phyloP scores from a whole-genome alignment of 1,284 basidiomycete genomes.

The Ganoderma lingzhi region DNA sequence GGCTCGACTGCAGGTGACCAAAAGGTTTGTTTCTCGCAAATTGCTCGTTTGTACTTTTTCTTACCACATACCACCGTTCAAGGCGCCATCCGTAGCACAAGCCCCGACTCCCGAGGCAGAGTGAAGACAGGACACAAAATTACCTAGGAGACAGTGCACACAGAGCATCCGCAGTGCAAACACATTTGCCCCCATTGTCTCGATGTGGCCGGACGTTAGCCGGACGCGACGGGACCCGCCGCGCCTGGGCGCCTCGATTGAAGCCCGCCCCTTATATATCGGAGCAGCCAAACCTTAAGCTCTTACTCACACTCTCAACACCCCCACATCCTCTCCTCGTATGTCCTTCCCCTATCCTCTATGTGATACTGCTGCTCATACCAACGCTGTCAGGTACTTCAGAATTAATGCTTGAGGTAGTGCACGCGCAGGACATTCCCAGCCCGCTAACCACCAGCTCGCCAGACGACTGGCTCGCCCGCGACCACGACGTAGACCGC shows the following conservation, averaged over 20 bases:
- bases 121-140: neutral
- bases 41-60: neutral
- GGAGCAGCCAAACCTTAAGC: neutral
- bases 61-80: neutral
- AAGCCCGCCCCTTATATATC: conserved; percentile 1
- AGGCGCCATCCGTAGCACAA: neutral
- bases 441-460: conserved; percentile 12
- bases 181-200: neutral
- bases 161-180: neutral
- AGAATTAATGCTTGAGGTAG: conserved; percentile 19
- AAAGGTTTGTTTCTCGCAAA: neutral
- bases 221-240: conserved; percentile 3
- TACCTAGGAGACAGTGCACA: neutral
- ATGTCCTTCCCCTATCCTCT: neutral
- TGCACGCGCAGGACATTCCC: conserved; percentile 13
- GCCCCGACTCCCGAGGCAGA: neutral
- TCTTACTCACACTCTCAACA: neutral
- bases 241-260: neutral
- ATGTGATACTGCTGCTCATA: neutral
- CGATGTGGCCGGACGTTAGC: neutral
- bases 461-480: conserved; percentile 34
- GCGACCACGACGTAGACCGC: conserved; percentile 27
- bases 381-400: neutral
- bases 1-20: too few species aligned
- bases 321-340: neutral